Base-by-base conservation (phyloP, 179 eudicot species). In the Beta corolliflora region DNA sequence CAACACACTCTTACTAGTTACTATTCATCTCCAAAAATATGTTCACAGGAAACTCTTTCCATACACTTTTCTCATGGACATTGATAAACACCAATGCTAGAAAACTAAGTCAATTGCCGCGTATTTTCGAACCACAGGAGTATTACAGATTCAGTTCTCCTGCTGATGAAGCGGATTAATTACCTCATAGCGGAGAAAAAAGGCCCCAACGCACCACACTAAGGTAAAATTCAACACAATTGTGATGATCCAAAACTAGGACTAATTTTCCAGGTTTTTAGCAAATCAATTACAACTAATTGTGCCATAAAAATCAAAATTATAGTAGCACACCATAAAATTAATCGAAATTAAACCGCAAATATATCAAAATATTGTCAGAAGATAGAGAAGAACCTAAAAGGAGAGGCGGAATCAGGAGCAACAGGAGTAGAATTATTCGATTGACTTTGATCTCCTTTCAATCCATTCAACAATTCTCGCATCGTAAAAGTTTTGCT, bases 401-500 rank as follows among this genome's bases (percentile, higher is more conserved):
- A 72, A 78, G 87, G 87, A 68, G 87, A 77, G 13, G 81, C 77
- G n/a, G 86, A 80, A 56, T 80, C 84, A 78, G 75, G 66, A 19
- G 55, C 73, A 41, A 53, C n/a, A 8, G 84, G 72, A 82, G 84
- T 60, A 56, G 77, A 61, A 36, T 89, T 91, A 4, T 50, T 11
- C 1, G 85, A 83, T 8, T 69, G 79, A 75, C 50, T 46, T 55
- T 66, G 75, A 69, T 77, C 93, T 36, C 80, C 89, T 85, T 92
- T 94, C 85, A 91, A 88, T 56, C 88, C 96, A 69, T 82, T 86
- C 83, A 94, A 78, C 83, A 95, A 85, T 72, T 95, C 97, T 81
- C 97, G 78, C 98, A 92, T 95, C 19, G 93, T 90, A 53, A 91
- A 88, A 15, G 92, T 90, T 45, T 84, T 84, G 63, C 70, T 87